These are phyloP conservation scores for Candida sphagnicola DNA, from an alignment of 805 yeast genomes.

Conservation along the genomic window DNA sequence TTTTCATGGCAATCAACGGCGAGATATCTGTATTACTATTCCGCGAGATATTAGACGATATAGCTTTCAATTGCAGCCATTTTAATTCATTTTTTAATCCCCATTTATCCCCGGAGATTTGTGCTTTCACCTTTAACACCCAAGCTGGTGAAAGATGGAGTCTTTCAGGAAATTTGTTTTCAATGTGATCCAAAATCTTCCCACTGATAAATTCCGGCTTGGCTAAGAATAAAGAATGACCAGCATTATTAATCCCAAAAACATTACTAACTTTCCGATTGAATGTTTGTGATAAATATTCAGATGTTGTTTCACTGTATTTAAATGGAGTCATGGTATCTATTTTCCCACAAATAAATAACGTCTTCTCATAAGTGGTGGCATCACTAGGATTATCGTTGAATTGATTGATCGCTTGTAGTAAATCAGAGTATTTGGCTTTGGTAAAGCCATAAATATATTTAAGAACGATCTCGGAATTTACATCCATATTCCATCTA, in stretches of 20 bases:
- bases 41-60: slow-evolving; percentile 42
- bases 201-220: slow-evolving; percentile 66
- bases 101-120: slow-evolving; percentile 70
- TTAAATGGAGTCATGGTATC: slow-evolving; percentile 54
- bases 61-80: slow-evolving; percentile 56
- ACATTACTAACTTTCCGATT: slow-evolving; percentile 26
- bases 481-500: slow-evolving; percentile 66
- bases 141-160: slow-evolving; percentile 63
- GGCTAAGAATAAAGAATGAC: slow-evolving; percentile 62
- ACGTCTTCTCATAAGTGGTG: slow-evolving; percentile 37
- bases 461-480: slow-evolving; percentile 49
- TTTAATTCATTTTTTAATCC: slow-evolving; percentile 71
- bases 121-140: slow-evolving; percentile 63
- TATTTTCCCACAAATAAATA: slow-evolving; percentile 55
- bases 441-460: slow-evolving; percentile 50
- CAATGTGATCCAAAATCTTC: slow-evolving; percentile 53
- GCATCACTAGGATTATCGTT: slow-evolving; percentile 29
- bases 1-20: slow-evolving; percentile 68
- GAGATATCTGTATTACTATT: slow-evolving; percentile 29
- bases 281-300: slow-evolving; percentile 19
- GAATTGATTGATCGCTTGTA: slow-evolving; percentile 32
- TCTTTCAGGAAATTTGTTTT: slow-evolving; percentile 40
- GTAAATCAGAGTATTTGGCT: slow-evolving; percentile 42
- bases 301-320: slow-evolving; percentile 26
- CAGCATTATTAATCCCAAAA: slow-evolving; percentile 46